Conservation (phyloP, 495 filamentous ascomycete species). For the Acidiella bohemica region DNA sequence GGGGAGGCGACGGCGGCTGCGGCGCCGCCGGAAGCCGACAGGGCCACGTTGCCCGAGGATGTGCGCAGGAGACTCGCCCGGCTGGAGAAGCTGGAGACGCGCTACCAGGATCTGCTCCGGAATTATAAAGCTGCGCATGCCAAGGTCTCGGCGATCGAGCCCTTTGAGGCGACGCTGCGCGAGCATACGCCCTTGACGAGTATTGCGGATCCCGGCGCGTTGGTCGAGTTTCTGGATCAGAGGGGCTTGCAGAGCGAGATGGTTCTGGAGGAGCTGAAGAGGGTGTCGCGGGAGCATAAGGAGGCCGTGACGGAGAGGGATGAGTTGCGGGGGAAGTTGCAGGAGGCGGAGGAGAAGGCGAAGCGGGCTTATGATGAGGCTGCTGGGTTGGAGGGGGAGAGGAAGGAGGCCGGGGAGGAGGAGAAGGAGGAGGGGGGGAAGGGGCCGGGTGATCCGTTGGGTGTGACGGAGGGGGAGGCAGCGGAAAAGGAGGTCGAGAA, state of each 20-base stretch:
- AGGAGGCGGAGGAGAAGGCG: constrained; percentile 52
- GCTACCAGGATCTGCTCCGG: constrained; percentile 76
- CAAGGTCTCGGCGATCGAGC: constrained; percentile 70
- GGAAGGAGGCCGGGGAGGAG: constrained; percentile 2
- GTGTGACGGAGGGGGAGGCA: constrained; percentile 1
- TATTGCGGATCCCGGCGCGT: constrained; percentile 67
- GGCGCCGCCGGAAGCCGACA: constrained; percentile 11
- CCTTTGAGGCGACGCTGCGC: constrained; percentile 77
- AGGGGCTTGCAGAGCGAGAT: constrained; percentile 75
- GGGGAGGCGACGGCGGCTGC: background rate
- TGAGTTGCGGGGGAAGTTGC: constrained; percentile 58
- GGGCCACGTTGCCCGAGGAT: constrained; percentile 55
- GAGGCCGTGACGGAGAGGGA: constrained; percentile 65
- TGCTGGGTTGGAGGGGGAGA: constrained; percentile 18
- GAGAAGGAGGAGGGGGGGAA: constrained; percentile 9
- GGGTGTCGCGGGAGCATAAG: constrained; percentile 68
- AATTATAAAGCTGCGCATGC: constrained; percentile 86
- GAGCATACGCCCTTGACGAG: constrained; percentile 85
- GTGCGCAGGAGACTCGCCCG: constrained; percentile 57
- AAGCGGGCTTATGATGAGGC: constrained; percentile 35
- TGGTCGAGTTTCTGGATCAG: constrained; percentile 91
- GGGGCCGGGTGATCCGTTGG: constrained; percentile 3
- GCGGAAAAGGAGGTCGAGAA: background rate
- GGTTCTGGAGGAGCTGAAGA: constrained; percentile 83
- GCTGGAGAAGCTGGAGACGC: constrained; percentile 73